Base-by-base conservation (phyloP, 1,284 basidiomycete species). In the Coniferiporia weirii region DNA sequence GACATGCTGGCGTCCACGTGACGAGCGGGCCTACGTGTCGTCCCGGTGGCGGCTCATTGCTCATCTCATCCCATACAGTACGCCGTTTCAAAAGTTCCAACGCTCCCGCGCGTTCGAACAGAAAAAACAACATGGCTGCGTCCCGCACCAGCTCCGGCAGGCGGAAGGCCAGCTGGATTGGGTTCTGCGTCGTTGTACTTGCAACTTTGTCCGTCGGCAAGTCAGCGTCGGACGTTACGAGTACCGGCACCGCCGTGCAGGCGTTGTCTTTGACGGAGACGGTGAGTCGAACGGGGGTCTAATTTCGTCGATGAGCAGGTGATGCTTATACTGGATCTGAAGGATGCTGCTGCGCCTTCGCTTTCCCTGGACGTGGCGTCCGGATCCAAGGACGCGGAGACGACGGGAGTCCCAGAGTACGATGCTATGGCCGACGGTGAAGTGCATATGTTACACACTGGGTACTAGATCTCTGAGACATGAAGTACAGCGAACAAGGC, bases 401-500 rank as follows among this genome's bases (percentile, higher is more conserved):
- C 17, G 46, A 13, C 54, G 13, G 54, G 9, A 35, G 12, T 15
- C n/a, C 44, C 44, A 8, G 13, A 48, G 27, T 55, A 55, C 44
- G 27, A 48, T 1, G 12, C 44, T 8, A 47, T 35, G 47, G 36
- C 38, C 36, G 57, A 58, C 17, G 57, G 52, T 46, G 8, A 27
- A 13, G 34, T 9, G 12, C 32, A 15, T 19, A 4, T 22, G 9
- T 19, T 9, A 1, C 13, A 20, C 5, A 7, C 5, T 38, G 4
- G 2, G 1, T 20, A 12, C 2, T 19, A 71, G 78, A n/a, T 17
- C n/a, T 44, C 36, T 49, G 44, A 32, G n/a, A 8, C 61, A 89
- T 38, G 12, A 1, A 1, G 7, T 22, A 2, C 38, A 57, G 88
- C 87, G 61, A 71, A 79, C 22, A 80, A 84, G 62, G 87, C 87